Conservation (phyloP, 2,329 filamentous ascomycete species). For the Neofusicoccum laricinum region DNA sequence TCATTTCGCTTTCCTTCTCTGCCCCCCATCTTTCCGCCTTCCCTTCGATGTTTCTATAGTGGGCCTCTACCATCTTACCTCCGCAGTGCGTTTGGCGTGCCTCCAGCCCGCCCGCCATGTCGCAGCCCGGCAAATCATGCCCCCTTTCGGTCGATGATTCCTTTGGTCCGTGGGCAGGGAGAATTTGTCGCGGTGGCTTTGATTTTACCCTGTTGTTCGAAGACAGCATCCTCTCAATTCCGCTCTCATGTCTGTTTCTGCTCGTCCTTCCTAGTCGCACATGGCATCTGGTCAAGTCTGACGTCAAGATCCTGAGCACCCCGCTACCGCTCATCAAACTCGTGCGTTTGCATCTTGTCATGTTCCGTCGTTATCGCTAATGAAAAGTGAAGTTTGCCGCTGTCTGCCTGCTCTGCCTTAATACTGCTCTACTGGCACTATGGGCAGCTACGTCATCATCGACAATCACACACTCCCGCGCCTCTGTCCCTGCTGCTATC, state of each 20-base stretch:
- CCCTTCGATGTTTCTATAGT: not conserved
- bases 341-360: slow-evolving; percentile 20
- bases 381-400: slow-evolving; percentile 16
- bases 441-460: slow-evolving; percentile 21
- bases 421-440: slow-evolving; percentile 28
- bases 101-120: not conserved
- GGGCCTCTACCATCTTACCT: not conserved
- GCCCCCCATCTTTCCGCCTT: not conserved
- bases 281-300: slow-evolving; percentile 26
- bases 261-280: slow-evolving; percentile 28
- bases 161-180: slow-evolving; percentile 32
- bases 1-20: not conserved
- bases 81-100: not conserved
- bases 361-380: not conserved
- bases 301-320: slow-evolving; percentile 25
- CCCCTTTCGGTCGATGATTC: slow-evolving; percentile 24
- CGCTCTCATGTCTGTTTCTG: slow-evolving; percentile 30
- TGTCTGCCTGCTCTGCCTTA: slow-evolving; percentile 26
- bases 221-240: slow-evolving; percentile 32
- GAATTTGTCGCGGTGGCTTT: slow-evolving; percentile 33
- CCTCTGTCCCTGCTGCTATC: slow-evolving; percentile 27
- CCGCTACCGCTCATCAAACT: slow-evolving; percentile 27
- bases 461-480: slow-evolving; percentile 17
- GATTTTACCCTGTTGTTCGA: slow-evolving; percentile 40
- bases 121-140: not conserved